These are phyloP conservation scores for Citrus inodora DNA, from an alignment of 345 rosid genomes.

Conservation along the genomic window DNA sequence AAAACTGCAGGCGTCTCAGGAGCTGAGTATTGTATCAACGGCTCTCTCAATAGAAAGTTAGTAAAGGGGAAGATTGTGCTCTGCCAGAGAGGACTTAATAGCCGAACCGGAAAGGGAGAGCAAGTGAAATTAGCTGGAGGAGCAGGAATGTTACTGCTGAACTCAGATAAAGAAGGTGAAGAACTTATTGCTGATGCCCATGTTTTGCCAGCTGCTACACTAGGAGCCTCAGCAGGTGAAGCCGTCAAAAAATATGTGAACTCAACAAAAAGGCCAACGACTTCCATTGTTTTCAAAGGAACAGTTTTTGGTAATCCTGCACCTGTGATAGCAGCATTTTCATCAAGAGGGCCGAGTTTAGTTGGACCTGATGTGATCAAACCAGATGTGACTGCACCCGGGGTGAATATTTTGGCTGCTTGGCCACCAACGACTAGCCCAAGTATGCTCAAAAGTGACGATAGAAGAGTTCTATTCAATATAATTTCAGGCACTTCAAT, in stretches of 20 bases:
- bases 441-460: constrained; percentile 40
- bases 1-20: constrained; percentile 46
- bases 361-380: constrained; percentile 56
- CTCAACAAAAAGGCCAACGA: constrained; percentile 41
- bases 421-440: constrained; percentile 64
- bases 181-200: constrained; percentile 65
- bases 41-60: constrained; percentile 25
- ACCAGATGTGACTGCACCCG: constrained; percentile 83
- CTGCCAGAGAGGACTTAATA: constrained; percentile 24
- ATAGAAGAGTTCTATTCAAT: constrained; percentile 59
- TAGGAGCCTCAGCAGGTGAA: constrained; percentile 50
- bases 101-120: constrained; percentile 24
- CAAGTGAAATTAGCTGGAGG: constrained; percentile 57
- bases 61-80: constrained; percentile 44
- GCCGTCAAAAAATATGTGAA: constrained; percentile 37
- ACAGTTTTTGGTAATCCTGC: constrained; percentile 55
- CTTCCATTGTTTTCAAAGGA: constrained; percentile 54
- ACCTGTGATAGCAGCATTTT: constrained; percentile 68
- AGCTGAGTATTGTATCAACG: constrained; percentile 29
- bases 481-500: constrained; percentile 82
- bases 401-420: constrained; percentile 73
- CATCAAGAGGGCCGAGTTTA: constrained; percentile 72
- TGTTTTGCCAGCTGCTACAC: constrained; percentile 48
- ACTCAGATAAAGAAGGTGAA: constrained; percentile 47
- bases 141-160: constrained; percentile 63